phyloP scores from a whole-genome alignment of 2,329 filamentous ascomycete genomes.

The Paramyrothecium roridum region DNA sequence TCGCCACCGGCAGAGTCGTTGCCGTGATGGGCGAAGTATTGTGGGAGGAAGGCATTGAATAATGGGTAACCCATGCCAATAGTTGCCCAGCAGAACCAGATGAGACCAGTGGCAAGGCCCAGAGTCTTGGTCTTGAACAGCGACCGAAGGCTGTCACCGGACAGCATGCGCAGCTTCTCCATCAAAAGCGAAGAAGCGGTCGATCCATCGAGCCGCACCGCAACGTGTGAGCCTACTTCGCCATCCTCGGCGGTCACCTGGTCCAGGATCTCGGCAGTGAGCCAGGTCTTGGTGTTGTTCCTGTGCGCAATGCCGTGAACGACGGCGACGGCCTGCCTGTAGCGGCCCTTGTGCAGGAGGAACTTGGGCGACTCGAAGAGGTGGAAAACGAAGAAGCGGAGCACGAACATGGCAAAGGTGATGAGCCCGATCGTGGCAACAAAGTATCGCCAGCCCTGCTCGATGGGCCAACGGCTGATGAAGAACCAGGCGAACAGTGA shows the following conservation, averaged over 20 bases:
- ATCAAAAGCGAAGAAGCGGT: slow-evolving; percentile 42
- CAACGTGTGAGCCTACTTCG: slow-evolving; percentile 19
- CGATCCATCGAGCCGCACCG: slow-evolving; percentile 6
- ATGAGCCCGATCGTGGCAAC: slow-evolving; percentile 67
- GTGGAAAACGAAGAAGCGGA: slow-evolving; percentile 77
- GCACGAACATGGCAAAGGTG: slow-evolving; percentile 74
- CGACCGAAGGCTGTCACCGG: slow-evolving; percentile 61
- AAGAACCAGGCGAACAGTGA: slow-evolving; percentile 73
- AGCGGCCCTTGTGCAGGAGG: slow-evolving; percentile 70
- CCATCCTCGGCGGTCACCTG: slow-evolving; percentile 45
- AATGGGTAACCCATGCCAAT: slow-evolving; percentile 86
- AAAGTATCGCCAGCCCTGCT: slow-evolving; percentile 76
- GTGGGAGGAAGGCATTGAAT: slow-evolving; percentile 88
- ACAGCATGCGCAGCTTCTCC: slow-evolving; percentile 64
- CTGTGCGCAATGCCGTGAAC: slow-evolving; percentile 74
- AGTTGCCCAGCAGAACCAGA: slow-evolving; percentile 79
- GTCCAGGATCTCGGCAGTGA: slow-evolving; percentile 68
- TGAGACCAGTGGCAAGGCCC: slow-evolving; percentile 46
- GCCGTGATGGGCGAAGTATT: slow-evolving; percentile 67
- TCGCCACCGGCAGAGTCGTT: slow-evolving; percentile 22
- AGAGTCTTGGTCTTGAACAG: slow-evolving; percentile 57
- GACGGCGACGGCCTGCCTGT: slow-evolving; percentile 75
- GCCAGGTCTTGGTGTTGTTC: slow-evolving; percentile 69
- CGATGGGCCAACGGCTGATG: slow-evolving; percentile 63
- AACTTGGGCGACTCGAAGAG: slow-evolving; percentile 86